Evolutionary conservation across 2,329 filamentous ascomycete genomes (phyloP).

Genomic region (Aspergillus versicolor): DNA sequence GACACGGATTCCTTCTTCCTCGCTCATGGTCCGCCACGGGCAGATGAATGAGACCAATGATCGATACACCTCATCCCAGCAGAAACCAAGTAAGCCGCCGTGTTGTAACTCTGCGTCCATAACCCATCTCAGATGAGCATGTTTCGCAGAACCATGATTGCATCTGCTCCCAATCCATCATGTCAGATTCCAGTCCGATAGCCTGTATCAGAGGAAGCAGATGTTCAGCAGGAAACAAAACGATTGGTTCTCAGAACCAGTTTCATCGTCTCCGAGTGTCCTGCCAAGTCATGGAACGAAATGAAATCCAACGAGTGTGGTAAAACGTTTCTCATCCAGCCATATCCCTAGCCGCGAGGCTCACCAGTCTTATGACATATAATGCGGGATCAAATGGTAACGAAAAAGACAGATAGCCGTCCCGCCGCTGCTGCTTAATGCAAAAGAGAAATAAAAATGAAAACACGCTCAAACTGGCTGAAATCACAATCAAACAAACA

Average conservation of each 20-base stretch:
- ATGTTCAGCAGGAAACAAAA: slow-evolving; percentile 33
- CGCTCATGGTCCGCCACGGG: slow-evolving; percentile 32
- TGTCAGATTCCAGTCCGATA: slow-evolving; percentile 37
- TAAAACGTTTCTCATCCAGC: slow-evolving; percentile 41
- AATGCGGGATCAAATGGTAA: slow-evolving; percentile 41
- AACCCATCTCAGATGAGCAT: slow-evolving; percentile 39
- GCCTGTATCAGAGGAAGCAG: slow-evolving; percentile 37
- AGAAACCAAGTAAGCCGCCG: neutral
- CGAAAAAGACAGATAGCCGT: slow-evolving; percentile 44
- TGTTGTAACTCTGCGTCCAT: slow-evolving; percentile 20
- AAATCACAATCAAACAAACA: slow-evolving; percentile 22
- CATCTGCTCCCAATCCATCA: slow-evolving; percentile 16
- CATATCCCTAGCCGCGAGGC: slow-evolving; percentile 51
- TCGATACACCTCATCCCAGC: neutral
- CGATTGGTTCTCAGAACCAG: slow-evolving; percentile 19
- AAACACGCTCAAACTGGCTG: slow-evolving; percentile 29
- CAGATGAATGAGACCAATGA: slow-evolving; percentile 15
- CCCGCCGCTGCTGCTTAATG: slow-evolving; percentile 47
- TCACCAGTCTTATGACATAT: slow-evolving; percentile 50
- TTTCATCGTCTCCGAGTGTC: slow-evolving; percentile 3
- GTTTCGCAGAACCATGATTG: slow-evolving; percentile 21
- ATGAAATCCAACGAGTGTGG: slow-evolving; percentile 16
- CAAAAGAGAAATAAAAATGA: slow-evolving; percentile 34
- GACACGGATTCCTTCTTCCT: slow-evolving; percentile 28
- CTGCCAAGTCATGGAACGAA: slow-evolving; percentile 6